phyloP scores from a whole-genome alignment of 805 yeast genomes.

The Pichia heedii region DNA sequence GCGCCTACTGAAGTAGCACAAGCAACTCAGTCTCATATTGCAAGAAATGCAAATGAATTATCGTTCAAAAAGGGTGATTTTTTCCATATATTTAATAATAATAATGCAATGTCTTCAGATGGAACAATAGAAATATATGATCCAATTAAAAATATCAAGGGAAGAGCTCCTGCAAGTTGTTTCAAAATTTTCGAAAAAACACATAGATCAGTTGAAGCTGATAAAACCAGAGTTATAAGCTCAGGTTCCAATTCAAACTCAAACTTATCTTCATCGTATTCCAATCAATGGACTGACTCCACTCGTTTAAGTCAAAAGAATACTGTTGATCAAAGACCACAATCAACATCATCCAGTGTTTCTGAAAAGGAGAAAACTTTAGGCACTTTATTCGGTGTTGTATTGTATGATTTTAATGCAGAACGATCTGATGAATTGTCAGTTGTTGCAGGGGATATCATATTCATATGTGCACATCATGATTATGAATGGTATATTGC shows the following conservation, averaged over 20 bases:
- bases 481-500: conserved; percentile 97
- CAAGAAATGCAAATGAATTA: conserved; percentile 77
- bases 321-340: conserved; percentile 15
- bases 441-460: conserved; percentile 76
- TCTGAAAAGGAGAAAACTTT: conserved; percentile 12
- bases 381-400: conserved; percentile 63
- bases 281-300: not conserved
- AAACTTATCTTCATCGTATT: not conserved
- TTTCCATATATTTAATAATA: conserved; percentile 66
- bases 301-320: not conserved
- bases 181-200: conserved; percentile 72
- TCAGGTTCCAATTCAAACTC: conserved; percentile 4
- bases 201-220: conserved; percentile 28
- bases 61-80: conserved; percentile 78
- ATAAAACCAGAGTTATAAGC: not conserved
- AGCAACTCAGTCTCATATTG: conserved; percentile 68
- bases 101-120: conserved; percentile 23
- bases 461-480: conserved; percentile 93
- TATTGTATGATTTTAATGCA: conserved; percentile 79
- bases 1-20: conserved; percentile 78
- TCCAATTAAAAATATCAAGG: conserved; percentile 67
- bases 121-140: conserved; percentile 75
- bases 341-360: not conserved
- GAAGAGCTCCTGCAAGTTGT: conserved; percentile 79
- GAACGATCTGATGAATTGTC: conserved; percentile 78